Evolutionary conservation across 768 basidiomycete genomes (phyloP), one percentile per base, ranked within the genome.

Genomic region (Trametes elegans): DNA sequence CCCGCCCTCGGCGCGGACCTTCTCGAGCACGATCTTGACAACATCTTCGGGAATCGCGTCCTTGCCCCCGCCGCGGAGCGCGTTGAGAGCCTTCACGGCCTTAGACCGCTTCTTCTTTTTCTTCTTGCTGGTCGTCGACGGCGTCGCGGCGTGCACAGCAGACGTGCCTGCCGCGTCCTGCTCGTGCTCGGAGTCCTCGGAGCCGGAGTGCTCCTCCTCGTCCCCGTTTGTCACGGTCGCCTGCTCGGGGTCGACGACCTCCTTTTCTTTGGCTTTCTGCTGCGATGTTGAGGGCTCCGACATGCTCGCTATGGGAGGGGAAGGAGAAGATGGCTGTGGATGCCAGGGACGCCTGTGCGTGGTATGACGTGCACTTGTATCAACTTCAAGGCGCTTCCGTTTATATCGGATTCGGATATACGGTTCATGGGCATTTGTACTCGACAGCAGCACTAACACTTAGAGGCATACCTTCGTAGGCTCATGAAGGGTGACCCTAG

Each of bases 71-170:
- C 77, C 78, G 14, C 74, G 75, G 5, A 83, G 62, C 18, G 78
- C 74, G 64, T 76, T 76, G 35, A 84, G 65, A 5, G 73, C 73
- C 57, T 76, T 86, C 53, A 76, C 68, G 21, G 74, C 81, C 66
- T 88, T 93, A 3, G 87, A 84, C 69, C 84, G 88, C 72, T 90
- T 92, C 78, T 92, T 93, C 75, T 93, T 93, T 71, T 90, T 93
- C 76, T 90, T 93, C 73, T 88, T 87, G 31, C 80, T 78, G 5
- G 80, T 65, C 13, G 73, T 66, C 7, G 71, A 67, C 11, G 71
- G 64, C 3, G 68, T 68, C 21, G 68, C 60, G 8, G 64, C 61
- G 34, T 67, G 60, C 6, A 60, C 55, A 10, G 52, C 45, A 11
- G 60, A 53, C 18, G 62, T 45, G 39, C 51, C 56, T 26, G 46